Conservation (phyloP, 1,139 yeast genomes). For the Lodderomyces metapsilosis region DNA sequence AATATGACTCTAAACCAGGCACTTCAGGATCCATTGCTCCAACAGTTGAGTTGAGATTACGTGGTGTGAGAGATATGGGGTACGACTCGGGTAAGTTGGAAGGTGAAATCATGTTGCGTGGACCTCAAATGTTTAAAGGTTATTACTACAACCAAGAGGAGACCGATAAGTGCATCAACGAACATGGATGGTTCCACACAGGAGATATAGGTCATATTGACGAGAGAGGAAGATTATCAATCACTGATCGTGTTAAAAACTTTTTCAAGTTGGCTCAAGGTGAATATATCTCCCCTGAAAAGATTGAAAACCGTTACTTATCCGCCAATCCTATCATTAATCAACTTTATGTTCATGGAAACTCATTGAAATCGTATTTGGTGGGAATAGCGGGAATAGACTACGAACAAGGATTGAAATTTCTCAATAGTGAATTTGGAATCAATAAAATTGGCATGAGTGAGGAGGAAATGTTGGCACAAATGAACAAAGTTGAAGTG, state of each 20-base stretch:
- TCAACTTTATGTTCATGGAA: conserved; percentile 49
- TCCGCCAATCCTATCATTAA: conserved; percentile 26
- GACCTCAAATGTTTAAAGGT: conserved; percentile 31
- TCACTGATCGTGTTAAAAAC: conserved; percentile 39
- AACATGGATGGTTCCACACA: conserved; percentile 37
- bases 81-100: conserved; percentile 21
- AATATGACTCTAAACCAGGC: conserved; percentile 32
- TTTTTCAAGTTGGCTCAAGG: conserved; percentile 43
- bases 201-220: conserved; percentile 36
- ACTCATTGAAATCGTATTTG: conserved; percentile 52
- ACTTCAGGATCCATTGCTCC: conserved; percentile 31
- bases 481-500: conserved; percentile 26
- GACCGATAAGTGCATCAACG: conserved; percentile 20
- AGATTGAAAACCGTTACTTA: conserved; percentile 32
- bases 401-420: conserved; percentile 20
- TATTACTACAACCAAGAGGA: conserved; percentile 28
- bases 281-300: conserved; percentile 38
- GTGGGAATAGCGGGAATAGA: conserved; percentile 60
- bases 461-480: conserved; percentile 21
- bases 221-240: conserved; percentile 25
- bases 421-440: conserved; percentile 20
- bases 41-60: conserved; percentile 27
- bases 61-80: conserved; percentile 29
- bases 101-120: conserved; percentile 33
- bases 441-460: conserved; percentile 14